Conservation (phyloP, 169 alveolate genomes). For the Cryptosporidium xiaoi region DNA sequence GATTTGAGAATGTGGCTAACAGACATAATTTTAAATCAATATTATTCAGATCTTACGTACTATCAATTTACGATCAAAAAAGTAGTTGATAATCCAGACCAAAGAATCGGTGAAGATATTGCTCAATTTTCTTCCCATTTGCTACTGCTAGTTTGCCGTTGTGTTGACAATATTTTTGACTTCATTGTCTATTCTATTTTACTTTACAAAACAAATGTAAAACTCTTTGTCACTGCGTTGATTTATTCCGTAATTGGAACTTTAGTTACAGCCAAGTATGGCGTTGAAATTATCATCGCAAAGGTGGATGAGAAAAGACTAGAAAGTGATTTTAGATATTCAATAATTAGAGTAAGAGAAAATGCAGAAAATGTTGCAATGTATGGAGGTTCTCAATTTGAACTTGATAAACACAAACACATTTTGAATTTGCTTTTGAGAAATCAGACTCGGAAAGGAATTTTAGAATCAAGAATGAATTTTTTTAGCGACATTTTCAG, state of each 20-base stretch:
- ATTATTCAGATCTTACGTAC: constrained; percentile 38
- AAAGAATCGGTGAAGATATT: constrained; percentile 74
- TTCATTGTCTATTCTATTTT: constrained; percentile 44
- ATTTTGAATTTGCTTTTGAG: constrained; percentile 8
- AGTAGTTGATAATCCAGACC: constrained; percentile 73
- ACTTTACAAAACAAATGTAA: constrained; percentile 27
- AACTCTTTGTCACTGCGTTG: constrained; percentile 53
- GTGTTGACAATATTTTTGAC: constrained; percentile 66
- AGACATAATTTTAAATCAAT: constrained; percentile 47
- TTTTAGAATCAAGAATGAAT: constrained; percentile 54
- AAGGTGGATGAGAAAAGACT: constrained; percentile 53
- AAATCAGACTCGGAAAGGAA: constrained; percentile 5
- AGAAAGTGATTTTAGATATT: constrained; percentile 75
- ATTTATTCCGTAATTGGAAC: constrained; percentile 63
- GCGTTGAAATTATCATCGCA: constrained; percentile 19
- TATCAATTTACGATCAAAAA: constrained; percentile 57
- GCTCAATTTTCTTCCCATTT: constrained; percentile 41
- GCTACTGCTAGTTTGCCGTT: constrained; percentile 46
- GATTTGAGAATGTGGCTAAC: constrained; percentile 75
- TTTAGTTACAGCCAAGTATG: constrained; percentile 41
- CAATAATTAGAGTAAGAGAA: constrained; percentile 73
- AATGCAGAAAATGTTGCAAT: constrained; percentile 77
- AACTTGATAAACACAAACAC: constrained; percentile 13
- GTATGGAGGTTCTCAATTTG: constrained; percentile 72
- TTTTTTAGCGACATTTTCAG: constrained; percentile 53